A percentile compares a stretch with the other conserved stretches of the same genome.
Conservation (phyloP, 2,329 filamentous ascomycete genomes). For the Fusarium paranaense region DNA sequence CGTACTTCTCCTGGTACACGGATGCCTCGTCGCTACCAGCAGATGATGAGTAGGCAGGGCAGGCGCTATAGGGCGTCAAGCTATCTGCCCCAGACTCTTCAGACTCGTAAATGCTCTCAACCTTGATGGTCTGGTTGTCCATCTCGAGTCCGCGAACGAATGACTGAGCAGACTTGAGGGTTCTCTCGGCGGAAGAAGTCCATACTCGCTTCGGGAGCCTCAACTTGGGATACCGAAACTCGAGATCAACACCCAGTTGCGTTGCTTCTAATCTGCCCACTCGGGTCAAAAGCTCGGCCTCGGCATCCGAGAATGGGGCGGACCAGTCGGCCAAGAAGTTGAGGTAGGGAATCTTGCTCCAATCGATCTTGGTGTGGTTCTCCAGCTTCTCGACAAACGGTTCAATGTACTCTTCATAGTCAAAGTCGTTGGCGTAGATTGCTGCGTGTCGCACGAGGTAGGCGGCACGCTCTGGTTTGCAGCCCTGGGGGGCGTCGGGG, state of each 20-base stretch:
- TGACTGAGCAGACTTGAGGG: constrained; percentile 66
- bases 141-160: constrained; percentile 68
- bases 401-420: constrained; percentile 68
- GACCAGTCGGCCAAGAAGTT: constrained; percentile 69
- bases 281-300: constrained; percentile 69
- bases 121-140: constrained; percentile 64
- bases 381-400: constrained; percentile 68
- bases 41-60: constrained; percentile 70
- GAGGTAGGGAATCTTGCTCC: constrained; percentile 65
- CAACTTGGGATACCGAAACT: constrained; percentile 68
- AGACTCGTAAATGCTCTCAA: constrained; percentile 67
- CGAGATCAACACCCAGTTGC: constrained; percentile 68
- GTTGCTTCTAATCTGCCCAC: constrained; percentile 71
- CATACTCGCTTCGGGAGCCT: constrained; percentile 66
- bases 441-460: constrained; percentile 70
- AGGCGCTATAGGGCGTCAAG: constrained; percentile 73
- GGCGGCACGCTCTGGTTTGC: constrained; percentile 62
- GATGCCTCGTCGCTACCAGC: constrained; percentile 66
- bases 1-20: constrained; percentile 66
- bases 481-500: constrained; percentile 58
- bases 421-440: constrained; percentile 70
- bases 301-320: constrained; percentile 66
- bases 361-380: constrained; percentile 67
- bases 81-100: constrained; percentile 68
- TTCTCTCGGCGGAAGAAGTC: constrained; percentile 73